Base-by-base conservation (phyloP, 2,329 filamentous ascomycete genomes). In the Xylogone sp. region DNA sequence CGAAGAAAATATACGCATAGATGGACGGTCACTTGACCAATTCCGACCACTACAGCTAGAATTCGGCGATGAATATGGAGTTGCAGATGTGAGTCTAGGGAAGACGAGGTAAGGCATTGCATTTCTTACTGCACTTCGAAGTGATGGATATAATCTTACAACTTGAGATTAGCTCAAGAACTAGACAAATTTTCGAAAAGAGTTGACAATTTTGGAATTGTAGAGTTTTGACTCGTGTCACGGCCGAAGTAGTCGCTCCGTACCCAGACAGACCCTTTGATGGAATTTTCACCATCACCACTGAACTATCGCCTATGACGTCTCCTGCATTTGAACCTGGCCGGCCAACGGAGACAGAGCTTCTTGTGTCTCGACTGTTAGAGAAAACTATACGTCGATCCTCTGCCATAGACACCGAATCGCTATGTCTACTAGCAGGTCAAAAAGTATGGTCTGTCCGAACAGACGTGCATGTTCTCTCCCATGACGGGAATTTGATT, bases 341-440 rank as follows among this genome's bases (percentile, higher is more conserved):
- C 69, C 82, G 90, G 49, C 87, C 88, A 45, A 92, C 87, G 56
- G 88, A 95, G 62, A 81, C 87, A 51, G 94, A 97, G 72, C 79
- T 92, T 2, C 81, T 96, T 42, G 83, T 97, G 22, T 91, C 92
- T 9, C 86, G 93, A 29, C 81, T 94, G 42, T 84, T 99, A 19
- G 94, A 99, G 69, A 96, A 96, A 73, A 93, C 94, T 8, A 84
- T 97, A 54, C 91, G 94, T 42, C 86, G 94, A 54, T 96, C 92
- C 1, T 88, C 88, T 60, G 93, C 94, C 6, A 82, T 99, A 42
- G 93, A 97, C 69, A 96, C 92, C 29, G 94, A 99, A 71, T 96
- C 92, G 3, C 80, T 99, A 43, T 99, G 94, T 69, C 89, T 99
- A 20, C 78, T 97, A 22, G 91, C 94, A 10, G 92, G 90, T 7